Evolutionary conservation across 305 asterid species (phyloP).

Genomic region (Fraxinus baroniana): DNA sequence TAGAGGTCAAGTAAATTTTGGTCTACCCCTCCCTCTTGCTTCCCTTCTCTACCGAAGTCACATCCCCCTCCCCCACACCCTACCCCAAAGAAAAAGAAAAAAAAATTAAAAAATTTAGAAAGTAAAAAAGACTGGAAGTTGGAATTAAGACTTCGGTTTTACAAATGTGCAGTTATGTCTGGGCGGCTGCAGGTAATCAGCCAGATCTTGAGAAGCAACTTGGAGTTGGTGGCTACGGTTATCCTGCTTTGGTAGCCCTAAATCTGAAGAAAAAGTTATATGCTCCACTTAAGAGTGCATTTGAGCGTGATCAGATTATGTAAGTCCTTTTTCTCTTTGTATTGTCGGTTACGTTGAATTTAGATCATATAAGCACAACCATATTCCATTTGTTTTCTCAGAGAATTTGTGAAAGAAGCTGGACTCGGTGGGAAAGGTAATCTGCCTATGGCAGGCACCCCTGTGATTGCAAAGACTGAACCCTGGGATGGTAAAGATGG

Average conservation of each 20-base stretch:
- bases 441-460: constrained; percentile 53
- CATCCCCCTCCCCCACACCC: too few species aligned
- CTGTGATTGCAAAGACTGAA: constrained; percentile 58
- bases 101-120: not conserved
- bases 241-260: constrained; percentile 89
- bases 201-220: constrained; percentile 82
- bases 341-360: not conserved
- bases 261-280: constrained; percentile 80
- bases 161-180: constrained; percentile 63
- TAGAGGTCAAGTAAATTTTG: too few species aligned
- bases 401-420: constrained; percentile 79
- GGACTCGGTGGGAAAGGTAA: constrained; percentile 85
- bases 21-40: too few species aligned
- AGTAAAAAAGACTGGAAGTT: not conserved
- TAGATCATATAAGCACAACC: not conserved
- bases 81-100: not conserved
- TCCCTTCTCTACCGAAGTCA: too few species aligned
- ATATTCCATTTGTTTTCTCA: constrained; percentile 25
- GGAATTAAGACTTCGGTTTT: constrained; percentile 14
- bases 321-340: constrained; percentile 28
- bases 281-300: constrained; percentile 85
- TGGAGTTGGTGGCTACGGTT: constrained; percentile 94
- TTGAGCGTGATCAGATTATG: constrained; percentile 63
- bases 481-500: constrained; percentile 97
- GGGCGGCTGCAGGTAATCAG: constrained; percentile 94